Base-by-base conservation (phyloP, 2,329 filamentous ascomycete species). In the Alternaria arbusti region DNA sequence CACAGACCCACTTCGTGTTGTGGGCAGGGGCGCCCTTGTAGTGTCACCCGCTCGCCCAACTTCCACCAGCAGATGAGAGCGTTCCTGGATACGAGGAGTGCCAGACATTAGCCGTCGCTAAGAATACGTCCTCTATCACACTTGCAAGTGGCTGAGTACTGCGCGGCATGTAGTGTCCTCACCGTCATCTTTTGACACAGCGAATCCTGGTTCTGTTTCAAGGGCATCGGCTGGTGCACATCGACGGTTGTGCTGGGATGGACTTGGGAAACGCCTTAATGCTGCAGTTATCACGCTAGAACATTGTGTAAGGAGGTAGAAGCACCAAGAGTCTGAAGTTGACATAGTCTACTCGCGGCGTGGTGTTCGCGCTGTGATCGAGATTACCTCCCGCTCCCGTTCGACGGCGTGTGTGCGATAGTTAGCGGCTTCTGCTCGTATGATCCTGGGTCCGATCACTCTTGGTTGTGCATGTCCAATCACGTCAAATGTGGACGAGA, bases 361-460 rank as follows among this genome's bases (percentile, higher is more conserved):
- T 64, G 55, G 54, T 69, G 64, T 60, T 65, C 66, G 57, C 64
- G 61, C 54, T 66, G 64, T 67, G 69, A 72, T 70, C 64, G 66
- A 72, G 64, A 69, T 63, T 70, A 59, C 61, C 64, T 72, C 74
- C 74, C 73, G 75, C 67, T 73, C 74, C 75, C 74, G 70, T 66
- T 72, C 65, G 69, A 75, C 68, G 73, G 70, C 71, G 70, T 64
- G 66, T 61, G 60, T 64, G 58, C 64, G 70, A 69, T 63, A 47
- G 61, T 61, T 76, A 77, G 72, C 66, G 70, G 66, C 68, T 71
- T 59, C 66, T 68, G 49, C 47, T 68, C 60, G 57, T 66, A 64
- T 61, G 46, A 76, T 72, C 73, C 73, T 73, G 68, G 73, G 65
- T 73, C 73, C 54, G 73, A 75, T 76, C 72, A 70, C 45, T 64